Conservation (phyloP, 352 stramenopile genomes). For the Phytopythium vexans region DNA sequence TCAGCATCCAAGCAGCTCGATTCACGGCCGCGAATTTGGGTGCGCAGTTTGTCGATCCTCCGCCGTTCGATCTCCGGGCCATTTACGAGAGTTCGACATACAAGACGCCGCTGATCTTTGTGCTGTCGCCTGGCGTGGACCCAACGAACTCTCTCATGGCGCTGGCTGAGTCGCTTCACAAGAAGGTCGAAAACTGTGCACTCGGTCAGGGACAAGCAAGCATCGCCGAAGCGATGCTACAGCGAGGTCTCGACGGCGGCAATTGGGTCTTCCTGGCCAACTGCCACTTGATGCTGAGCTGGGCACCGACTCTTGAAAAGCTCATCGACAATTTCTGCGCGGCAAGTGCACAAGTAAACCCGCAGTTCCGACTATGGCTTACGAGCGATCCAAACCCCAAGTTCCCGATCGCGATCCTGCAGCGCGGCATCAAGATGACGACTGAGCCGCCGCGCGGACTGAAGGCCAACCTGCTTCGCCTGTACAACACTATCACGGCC, state of each 20-base stretch:
- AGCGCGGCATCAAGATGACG: slow-evolving; percentile 96
- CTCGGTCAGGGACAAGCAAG: slow-evolving; percentile 93
- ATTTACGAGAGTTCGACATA: slow-evolving; percentile 88
- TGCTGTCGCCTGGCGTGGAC: slow-evolving; percentile 94
- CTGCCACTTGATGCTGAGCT: slow-evolving; percentile 95
- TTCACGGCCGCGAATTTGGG: slow-evolving; percentile 93
- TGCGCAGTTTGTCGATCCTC: slow-evolving; percentile 91
- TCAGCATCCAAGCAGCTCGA: slow-evolving; percentile 89
- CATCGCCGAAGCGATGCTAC: slow-evolving; percentile 88
- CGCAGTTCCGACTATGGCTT: slow-evolving; percentile 93
- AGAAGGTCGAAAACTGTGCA: slow-evolving; percentile 90
- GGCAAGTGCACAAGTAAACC: slow-evolving; percentile 59
- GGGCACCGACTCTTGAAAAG: slow-evolving; percentile 94
- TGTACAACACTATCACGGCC: slow-evolving; percentile 93
- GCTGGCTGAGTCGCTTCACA: slow-evolving; percentile 75
- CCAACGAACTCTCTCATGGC: slow-evolving; percentile 91
- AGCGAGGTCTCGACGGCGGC: slow-evolving; percentile 80
- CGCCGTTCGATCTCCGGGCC: slow-evolving; percentile 89
- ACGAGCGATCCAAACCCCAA: slow-evolving; percentile 91
- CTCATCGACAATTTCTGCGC: slow-evolving; percentile 89
- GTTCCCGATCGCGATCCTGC: slow-evolving; percentile 95
- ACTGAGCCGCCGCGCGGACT: slow-evolving; percentile 93
- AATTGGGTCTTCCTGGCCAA: slow-evolving; percentile 96
- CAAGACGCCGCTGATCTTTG: slow-evolving; percentile 94
- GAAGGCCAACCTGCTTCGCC: slow-evolving; percentile 89